Base-by-base conservation (phyloP, 345 rosid species). In the Eucalyptus melliodora region DNA sequence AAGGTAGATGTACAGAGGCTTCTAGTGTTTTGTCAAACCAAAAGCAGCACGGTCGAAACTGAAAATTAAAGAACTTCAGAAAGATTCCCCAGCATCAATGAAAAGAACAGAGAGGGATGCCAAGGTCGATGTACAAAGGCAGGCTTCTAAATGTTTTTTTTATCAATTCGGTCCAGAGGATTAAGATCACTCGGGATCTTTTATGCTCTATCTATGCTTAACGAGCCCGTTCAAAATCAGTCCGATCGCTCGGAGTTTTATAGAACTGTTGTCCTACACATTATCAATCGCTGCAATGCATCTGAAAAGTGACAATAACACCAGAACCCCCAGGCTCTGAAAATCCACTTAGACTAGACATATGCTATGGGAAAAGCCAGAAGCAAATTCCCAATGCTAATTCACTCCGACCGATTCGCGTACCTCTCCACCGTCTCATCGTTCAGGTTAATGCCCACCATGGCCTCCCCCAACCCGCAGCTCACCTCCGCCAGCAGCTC, bases 401-500 rank as follows among this genome's bases (percentile, higher is more conserved):
- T 42, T 40, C 56, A 92, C 87, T 92, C 93, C 2, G 94, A 92
- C 37, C 93, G 88, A 47, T 89, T 91, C 1, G 94, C 94, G n/a
- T 50, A 92, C 88, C 94, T 91, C 92, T 92, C 94, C 16, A 90
- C 92, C 88, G 88, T 92, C 3, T 31, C 87, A 30, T 92, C 94
- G 45, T 88, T 92, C 88, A 90, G 50, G 86, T 91, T 91, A 31
- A 92, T 92, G 47, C 93, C 94, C 26, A 90, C 92, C 93, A 91
- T 92, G 8, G 94, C 94, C 77, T 92, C 94, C 4, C 93, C 94
- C 40, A 92, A 72, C 17, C 93, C 94, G 23, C 92, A 91, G 90
- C 93, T 92, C 77, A 92, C 91, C 89, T 90, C 93, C 19, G 89
- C 94, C 67, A 92, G 88, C 80, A 92, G 65, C 24, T 90, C 91